Evolutionary conservation across 2,329 filamentous ascomycete genomes (phyloP), one percentile per base, ranked within the genome.

Genomic region (Diaporthe sp.): DNA sequence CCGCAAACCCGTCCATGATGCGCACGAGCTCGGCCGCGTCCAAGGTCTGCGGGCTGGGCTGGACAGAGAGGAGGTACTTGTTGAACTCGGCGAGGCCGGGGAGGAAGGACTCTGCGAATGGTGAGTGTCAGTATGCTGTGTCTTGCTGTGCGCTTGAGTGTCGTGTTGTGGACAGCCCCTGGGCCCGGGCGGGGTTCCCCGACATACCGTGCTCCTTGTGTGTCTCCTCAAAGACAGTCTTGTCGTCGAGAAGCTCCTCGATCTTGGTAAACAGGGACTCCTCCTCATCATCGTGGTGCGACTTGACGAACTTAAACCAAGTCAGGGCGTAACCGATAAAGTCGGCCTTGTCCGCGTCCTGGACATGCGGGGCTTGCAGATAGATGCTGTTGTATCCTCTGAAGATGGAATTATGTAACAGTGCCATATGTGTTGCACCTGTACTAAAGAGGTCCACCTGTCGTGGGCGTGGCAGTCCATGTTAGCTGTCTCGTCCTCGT

Each of bases 311-410:
- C 73, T 88, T 86, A 82, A 87, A 85, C 88, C 89, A 92, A 0
- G 89, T 87, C 70, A 89, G 83, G 39, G 85, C 84, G 81, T 92
- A 92, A 25, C 85, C 86, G 70, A 92, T 81, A 77, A 93, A 92
- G 79, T 89, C 87, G 63, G 82, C 79, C 79, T 87, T 87, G 79
- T 92, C 89, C n/a, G 81, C 80, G 2, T 86, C 84, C 13, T 84
- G 80, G 55, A 92, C 81, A 77, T 88, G 83, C 15, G 86, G 85
- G 0, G 89, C 90, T 80, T 92, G 91, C 53, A 88, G 86, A 79
- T 89, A 91, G 79, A 93, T 91, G 78, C 86, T 88, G 81, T 93
- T 92, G 84, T 89, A 91, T 71, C 90, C 89, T 55, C 91, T 89
- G 76, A 92, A 88, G 78, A 92, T 88, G 72, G 88, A 84, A 78